Percentiles rank a stretch among this genome's conserved stretches.
Conservation (phyloP, 495 filamentous ascomycete species). For the Aspergillus carlsbadensis region DNA sequence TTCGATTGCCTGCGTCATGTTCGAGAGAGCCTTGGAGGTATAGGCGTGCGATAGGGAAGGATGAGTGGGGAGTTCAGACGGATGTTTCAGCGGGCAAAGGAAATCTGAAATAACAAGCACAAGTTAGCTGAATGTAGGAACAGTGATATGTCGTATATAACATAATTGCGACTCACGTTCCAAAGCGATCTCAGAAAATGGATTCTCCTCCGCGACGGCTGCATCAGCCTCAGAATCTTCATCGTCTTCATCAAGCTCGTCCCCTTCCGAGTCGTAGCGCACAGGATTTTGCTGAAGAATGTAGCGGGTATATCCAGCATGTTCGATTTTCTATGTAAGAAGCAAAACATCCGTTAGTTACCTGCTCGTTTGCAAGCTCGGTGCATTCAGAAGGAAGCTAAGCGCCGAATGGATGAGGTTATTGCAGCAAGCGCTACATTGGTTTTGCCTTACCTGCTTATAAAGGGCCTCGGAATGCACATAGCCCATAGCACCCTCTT, state of each 20-base stretch:
- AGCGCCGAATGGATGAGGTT: too few relatives aligned
- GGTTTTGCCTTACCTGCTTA: slow-evolving; percentile 83
- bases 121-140: slow-evolving; percentile 2
- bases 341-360: slow-evolving; percentile 1
- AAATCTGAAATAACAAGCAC: slow-evolving; percentile 57
- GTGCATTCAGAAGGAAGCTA: too few relatives aligned
- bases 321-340: slow-evolving; percentile 66
- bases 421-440: too few relatives aligned
- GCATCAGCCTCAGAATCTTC: slow-evolving; percentile 75
- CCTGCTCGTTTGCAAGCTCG: background rate
- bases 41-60: slow-evolving; percentile 82
- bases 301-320: slow-evolving; percentile 78
- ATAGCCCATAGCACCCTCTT: slow-evolving; percentile 69
- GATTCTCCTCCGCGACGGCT: slow-evolving; percentile 73
- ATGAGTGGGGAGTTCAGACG: slow-evolving; percentile 80
- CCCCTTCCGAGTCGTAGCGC: slow-evolving; percentile 81
- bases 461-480: slow-evolving; percentile 73
- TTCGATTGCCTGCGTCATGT: slow-evolving; percentile 68
- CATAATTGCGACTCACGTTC: slow-evolving; percentile 70
- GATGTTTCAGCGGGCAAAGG: slow-evolving; percentile 80
- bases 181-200: slow-evolving; percentile 75
- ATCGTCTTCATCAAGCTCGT: slow-evolving; percentile 71
- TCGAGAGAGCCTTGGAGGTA: slow-evolving; percentile 73
- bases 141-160: background rate
- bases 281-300: slow-evolving; percentile 76